Percentiles rank a stretch among this genome's conserved stretches.
Evolutionary conservation across 2,329 filamentous ascomycete species (phyloP).

Genomic region (Pseudohalonectria lignicola): DNA sequence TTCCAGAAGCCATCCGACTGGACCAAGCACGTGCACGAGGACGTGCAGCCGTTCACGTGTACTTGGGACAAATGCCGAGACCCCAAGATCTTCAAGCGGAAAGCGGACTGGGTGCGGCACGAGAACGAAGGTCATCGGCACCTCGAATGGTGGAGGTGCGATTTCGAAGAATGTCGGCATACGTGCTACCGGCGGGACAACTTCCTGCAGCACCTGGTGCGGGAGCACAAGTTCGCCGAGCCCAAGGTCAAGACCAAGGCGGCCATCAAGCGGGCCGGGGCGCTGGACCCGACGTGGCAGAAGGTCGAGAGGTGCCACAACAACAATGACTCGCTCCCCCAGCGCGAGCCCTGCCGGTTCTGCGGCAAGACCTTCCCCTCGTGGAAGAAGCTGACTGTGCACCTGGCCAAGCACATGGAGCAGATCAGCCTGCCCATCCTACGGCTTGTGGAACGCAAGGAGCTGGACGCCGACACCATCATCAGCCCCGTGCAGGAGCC

Average conservation of each 20-base stretch:
- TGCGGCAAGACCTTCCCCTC: constrained; percentile 70
- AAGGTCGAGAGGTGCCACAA: constrained; percentile 69
- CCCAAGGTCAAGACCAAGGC: constrained; percentile 74
- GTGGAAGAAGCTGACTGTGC: constrained; percentile 93
- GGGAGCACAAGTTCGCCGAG: constrained; percentile 79
- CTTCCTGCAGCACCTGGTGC: constrained; percentile 83
- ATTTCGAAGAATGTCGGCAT: constrained; percentile 70
- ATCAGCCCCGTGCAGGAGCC: constrained; percentile 57
- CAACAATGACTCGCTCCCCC: constrained; percentile 53
- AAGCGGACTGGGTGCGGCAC: constrained; percentile 91
- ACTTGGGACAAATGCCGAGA: constrained; percentile 77
- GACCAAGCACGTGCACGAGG: constrained; percentile 94
- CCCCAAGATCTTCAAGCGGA: constrained; percentile 86
- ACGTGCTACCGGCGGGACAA: constrained; percentile 83
- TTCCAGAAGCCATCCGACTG: constrained; percentile 90
- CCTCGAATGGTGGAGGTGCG: constrained; percentile 83
- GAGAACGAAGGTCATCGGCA: constrained; percentile 88
- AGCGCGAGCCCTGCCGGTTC: constrained; percentile 76
- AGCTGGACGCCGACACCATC: constrained; percentile 48
- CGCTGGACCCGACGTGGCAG: constrained; percentile 57
- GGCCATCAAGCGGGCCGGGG: constrained; percentile 47
- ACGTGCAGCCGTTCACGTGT: constrained; percentile 87
- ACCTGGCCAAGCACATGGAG: constrained; percentile 91
- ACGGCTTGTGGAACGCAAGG: constrained; percentile 35
- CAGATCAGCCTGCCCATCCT: constrained; percentile 77